Percentiles rank a stretch among this genome's conserved stretches.
phyloP scores from a whole-genome alignment of 495 filamentous ascomycete genomes.

The Cenococcum geophilum region DNA sequence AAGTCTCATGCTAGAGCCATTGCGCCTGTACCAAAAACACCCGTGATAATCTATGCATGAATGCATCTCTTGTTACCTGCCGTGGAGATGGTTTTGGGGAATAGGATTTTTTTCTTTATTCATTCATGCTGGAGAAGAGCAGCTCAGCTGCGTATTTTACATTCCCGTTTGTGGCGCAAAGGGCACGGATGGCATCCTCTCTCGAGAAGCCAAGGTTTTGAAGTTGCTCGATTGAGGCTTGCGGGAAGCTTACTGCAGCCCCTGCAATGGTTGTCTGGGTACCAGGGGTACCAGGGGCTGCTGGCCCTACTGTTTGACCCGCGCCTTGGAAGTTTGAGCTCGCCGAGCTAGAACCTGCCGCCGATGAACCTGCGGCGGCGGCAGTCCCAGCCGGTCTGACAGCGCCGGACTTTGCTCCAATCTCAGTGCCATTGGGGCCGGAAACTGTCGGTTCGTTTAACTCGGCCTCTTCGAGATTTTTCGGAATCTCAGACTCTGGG shows the following conservation, averaged over 20 bases:
- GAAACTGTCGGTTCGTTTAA: conserved; percentile 78
- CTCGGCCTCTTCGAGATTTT: conserved; percentile 61
- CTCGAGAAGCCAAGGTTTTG: conserved; percentile 69
- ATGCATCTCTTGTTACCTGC: no score
- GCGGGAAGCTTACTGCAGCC: conserved; percentile 41
- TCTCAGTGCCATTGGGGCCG: conserved; percentile 77
- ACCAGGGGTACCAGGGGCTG: background rate
- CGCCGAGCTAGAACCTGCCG: conserved; percentile 31
- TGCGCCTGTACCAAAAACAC: no score
- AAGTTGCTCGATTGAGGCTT: conserved; percentile 62
- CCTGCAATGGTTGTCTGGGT: background rate
- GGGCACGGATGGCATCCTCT: conserved; percentile 64
- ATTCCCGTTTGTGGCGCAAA: conserved; percentile 73
- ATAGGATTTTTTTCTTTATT: background rate
- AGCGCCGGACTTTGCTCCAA: conserved; percentile 78
- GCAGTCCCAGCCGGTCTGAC: conserved; percentile 54
- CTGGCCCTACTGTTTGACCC: conserved; percentile 1
- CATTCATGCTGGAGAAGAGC: conserved; percentile 46
- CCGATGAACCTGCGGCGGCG: conserved; percentile 43
- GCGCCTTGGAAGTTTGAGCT: conserved; percentile 17
- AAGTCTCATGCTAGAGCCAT: no score
- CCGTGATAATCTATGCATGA: no score
- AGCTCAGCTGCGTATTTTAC: conserved; percentile 76
- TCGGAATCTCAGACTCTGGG: conserved; percentile 88
- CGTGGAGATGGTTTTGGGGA: no score